phyloP scores from a whole-genome alignment of 1,284 basidiomycete genomes.

The Pseudozyma sp. region DNA sequence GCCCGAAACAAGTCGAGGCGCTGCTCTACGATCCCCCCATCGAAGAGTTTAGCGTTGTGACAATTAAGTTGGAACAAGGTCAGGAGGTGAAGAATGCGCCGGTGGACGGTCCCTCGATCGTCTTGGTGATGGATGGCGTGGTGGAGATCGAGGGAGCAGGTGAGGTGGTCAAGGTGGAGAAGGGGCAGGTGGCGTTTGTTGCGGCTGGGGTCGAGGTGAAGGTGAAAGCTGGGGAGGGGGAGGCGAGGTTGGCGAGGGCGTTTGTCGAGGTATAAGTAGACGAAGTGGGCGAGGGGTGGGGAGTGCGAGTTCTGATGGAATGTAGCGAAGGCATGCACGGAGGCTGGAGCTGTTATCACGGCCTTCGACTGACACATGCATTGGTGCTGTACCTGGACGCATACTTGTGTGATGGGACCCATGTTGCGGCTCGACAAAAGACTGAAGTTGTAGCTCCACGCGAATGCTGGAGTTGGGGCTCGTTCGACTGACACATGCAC shows the following conservation, averaged over 20 bases:
- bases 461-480: no score
- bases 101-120: slow-evolving; percentile 85
- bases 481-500: no score
- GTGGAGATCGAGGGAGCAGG: slow-evolving; percentile 71
- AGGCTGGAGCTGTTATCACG: no score
- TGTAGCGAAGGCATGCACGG: no score
- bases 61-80: slow-evolving; percentile 73
- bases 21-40: slow-evolving; percentile 92
- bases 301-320: no score
- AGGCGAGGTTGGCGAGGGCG: slow-evolving; percentile 27
- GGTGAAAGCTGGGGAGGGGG: slow-evolving; percentile 2
- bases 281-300: no score
- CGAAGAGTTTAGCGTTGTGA: slow-evolving; percentile 89
- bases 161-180: slow-evolving; percentile 19
- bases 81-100: slow-evolving; percentile 74
- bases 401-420: no score
- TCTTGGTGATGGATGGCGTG: slow-evolving; percentile 79
- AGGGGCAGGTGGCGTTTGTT: slow-evolving; percentile 85
- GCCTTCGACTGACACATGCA: no score
- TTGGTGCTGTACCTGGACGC: no score
- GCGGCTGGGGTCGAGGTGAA: slow-evolving; percentile 77
- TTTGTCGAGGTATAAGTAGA: slow-evolving; percentile 37
- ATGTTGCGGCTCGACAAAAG: no score
- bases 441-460: no score
- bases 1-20: slow-evolving; percentile 12